Evolutionary conservation across 176 grass and related monocot species (phyloP), one percentile per base, ranked within the genome.

Genomic region (Triticum urartu): DNA sequence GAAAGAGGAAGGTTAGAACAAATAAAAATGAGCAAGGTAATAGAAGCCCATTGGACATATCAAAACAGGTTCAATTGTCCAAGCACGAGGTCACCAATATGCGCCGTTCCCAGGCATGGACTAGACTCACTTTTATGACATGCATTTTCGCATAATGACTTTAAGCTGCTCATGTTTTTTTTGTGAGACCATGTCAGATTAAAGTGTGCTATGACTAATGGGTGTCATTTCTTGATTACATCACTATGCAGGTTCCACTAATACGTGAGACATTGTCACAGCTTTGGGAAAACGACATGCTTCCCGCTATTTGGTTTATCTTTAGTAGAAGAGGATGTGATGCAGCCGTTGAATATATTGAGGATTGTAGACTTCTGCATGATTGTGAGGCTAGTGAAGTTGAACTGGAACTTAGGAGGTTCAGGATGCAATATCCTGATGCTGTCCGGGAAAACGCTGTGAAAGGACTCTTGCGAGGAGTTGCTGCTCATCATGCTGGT

Each of bases 261-360:
- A 95, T 95, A 89, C 90, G 87, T 40, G 96, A 98, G 75, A 98
- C 93, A 76, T 80, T 98, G 73, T 94, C 89, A 75, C 96, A 98
- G 48, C 91, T 98, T 68, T 88, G 89, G 79, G 83, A 89, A 80
- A 95, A 83, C 32, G 90, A 94, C 87, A 98, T 94, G 96, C 93
- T 98, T 86, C 96, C 96, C 76, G 84, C 90, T 89, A 94, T 98
- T 87, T 98, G 96, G 96, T 98, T 98, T 89, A 95, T 98, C 83
- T 98, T 98, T 89, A 98, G 93, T 84, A 91, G 96, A 89, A 94
- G 90, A 95, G 96, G 96, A 67, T 98, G 96, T 82, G 96, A 98
- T 88, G 96, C 96, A 72, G 91, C 96, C 75, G 91, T 98, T 84
- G 93, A 98, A 86, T 98, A 98, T 81, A 81, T 98, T 71, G 93